Conservation (phyloP, 2,329 filamentous ascomycete genomes). For the Penicillium sp. region DNA sequence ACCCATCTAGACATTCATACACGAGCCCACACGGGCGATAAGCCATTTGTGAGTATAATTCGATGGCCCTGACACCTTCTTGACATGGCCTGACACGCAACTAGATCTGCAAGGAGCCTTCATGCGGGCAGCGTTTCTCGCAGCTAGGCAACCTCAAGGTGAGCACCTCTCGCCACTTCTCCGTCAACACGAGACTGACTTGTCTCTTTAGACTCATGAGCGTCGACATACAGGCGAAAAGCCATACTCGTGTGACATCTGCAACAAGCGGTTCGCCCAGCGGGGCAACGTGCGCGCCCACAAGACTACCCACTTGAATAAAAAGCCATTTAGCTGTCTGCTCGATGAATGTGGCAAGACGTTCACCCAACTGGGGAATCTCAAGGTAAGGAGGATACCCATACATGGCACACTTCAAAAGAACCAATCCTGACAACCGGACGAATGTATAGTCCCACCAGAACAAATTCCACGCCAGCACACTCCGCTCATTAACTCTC, state of each 20-base stretch:
- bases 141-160: slow-evolving; percentile 88
- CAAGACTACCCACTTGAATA: slow-evolving; percentile 68
- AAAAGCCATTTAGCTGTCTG: slow-evolving; percentile 73
- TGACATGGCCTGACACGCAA: slow-evolving; percentile 3
- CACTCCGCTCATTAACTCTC: slow-evolving; percentile 61
- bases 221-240: slow-evolving; percentile 81
- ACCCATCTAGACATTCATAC: slow-evolving; percentile 89
- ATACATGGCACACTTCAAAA: background rate
- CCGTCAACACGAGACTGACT: background rate
- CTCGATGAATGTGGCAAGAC: slow-evolving; percentile 79
- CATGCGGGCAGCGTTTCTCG: slow-evolving; percentile 75
- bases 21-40: slow-evolving; percentile 80
- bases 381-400: slow-evolving; percentile 58
- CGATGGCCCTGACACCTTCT: background rate
- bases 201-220: slow-evolving; percentile 63
- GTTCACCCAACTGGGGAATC: slow-evolving; percentile 84
- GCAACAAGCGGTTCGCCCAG: slow-evolving; percentile 77
- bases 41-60: slow-evolving; percentile 67
- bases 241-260: slow-evolving; percentile 72
- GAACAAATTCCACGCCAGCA: slow-evolving; percentile 83
- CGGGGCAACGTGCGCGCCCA: slow-evolving; percentile 80
- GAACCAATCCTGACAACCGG: background rate
- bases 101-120: slow-evolving; percentile 62
- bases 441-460: slow-evolving; percentile 64
- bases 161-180: slow-evolving; percentile 21